Conservation (phyloP, 345 rosid species). For the Lepidium sativum region DNA sequence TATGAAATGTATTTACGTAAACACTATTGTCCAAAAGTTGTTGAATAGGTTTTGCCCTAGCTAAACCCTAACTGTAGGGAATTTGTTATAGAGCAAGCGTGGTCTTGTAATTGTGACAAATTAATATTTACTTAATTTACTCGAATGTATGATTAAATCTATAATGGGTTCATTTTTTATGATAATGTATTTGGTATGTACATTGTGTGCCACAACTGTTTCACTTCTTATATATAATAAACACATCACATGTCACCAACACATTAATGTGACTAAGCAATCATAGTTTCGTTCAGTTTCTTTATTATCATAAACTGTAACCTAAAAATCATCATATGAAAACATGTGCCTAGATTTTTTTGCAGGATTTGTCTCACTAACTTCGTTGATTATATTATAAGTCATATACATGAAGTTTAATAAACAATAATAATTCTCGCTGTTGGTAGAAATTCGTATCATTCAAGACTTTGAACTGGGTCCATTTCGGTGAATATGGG, state of each 20-base stretch:
- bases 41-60: background rate
- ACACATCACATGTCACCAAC: slow-evolving; percentile 25
- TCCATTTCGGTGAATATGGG: background rate
- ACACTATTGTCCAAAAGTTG: background rate
- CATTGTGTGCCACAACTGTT: slow-evolving; percentile 15
- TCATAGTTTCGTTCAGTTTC: background rate
- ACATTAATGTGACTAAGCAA: background rate
- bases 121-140: background rate
- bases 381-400: too few species aligned
- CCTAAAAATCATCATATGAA: slow-evolving; percentile 6
- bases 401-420: too few species aligned
- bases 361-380: background rate
- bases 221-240: slow-evolving; percentile 1
- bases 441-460: too few species aligned
- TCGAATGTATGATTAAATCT: too few species aligned
- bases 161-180: background rate
- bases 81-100: background rate
- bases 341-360: slow-evolving; percentile 16
- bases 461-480: too few species aligned
- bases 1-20: background rate
- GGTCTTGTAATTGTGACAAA: background rate
- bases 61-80: background rate
- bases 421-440: too few species aligned
- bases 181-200: background rate
- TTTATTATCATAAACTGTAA: background rate